Percentiles rank a stretch among this genome's conserved stretches.
Conservation (phyloP, 176 grass and related monocot species). For the sorghum (Sorghum bicolor) region Sorghum_bicolor_NCBIv3 NC_012870.2:5669501-5670000, state of each 20-base stretch:
- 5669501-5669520: not conserved
- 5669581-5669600: not conserved
- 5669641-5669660: not conserved
- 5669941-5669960: not conserved
- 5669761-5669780: not conserved
- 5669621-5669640: not conserved
- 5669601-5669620: not conserved
- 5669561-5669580: not conserved
- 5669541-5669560: not conserved
- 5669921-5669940: slow-evolving; percentile 2
- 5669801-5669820: not conserved
- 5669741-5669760: not conserved
- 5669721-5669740: not conserved
- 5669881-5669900: not conserved
- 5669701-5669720: too few species aligned
- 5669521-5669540: not conserved
- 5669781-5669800: not conserved
- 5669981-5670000: too few species aligned
- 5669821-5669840: slow-evolving; percentile 7
- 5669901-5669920: not conserved
- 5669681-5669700: too few species aligned
- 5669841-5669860: not conserved
- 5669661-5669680: too few species aligned
- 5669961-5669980: not conserved
- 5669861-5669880: not conserved